These are phyloP conservation scores for Russula ochroleuca DNA, from an alignment of 768 basidiomycete genomes.

Conservation along the genomic window DNA sequence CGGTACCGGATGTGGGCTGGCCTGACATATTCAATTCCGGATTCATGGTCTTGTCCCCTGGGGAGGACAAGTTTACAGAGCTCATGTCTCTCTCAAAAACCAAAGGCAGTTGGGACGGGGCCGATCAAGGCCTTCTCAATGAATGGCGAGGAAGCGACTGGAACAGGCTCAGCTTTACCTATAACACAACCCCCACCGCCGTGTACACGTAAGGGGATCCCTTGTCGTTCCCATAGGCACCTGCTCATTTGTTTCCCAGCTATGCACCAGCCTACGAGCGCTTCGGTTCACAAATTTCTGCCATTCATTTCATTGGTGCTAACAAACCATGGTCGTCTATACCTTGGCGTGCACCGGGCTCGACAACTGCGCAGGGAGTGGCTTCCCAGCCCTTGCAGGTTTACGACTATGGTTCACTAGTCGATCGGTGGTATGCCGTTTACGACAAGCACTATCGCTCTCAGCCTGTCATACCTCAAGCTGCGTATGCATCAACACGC, in stretches of 20 bases:
- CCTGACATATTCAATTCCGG: constrained; percentile 99
- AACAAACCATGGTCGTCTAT: constrained; percentile 92
- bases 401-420: constrained; percentile 75
- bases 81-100: constrained; percentile 64
- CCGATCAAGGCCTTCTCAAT: constrained; percentile 96
- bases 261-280: constrained; percentile 97
- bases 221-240: neutral
- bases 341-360: constrained; percentile 59
- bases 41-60: constrained; percentile 81
- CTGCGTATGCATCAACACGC: constrained; percentile 57
- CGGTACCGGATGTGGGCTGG: constrained; percentile 97
- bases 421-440: constrained; percentile 86
- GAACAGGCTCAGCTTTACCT: constrained; percentile 94
- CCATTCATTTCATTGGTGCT: constrained; percentile 92
- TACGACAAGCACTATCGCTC: constrained; percentile 87
- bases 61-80: constrained; percentile 75
- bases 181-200: constrained; percentile 97
- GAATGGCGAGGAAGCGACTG: constrained; percentile 87
- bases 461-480: constrained; percentile 39
- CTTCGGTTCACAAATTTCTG: constrained; percentile 81
- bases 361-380: constrained; percentile 35
- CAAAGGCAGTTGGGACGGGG: constrained; percentile 93
- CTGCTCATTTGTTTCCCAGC: constrained; percentile 39
- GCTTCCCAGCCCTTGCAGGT: constrained; percentile 42
- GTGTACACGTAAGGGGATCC: constrained; percentile 78